A percentile compares a stretch with the other conserved stretches of the same genome.
These are phyloP conservation scores for Blastocladiella britannica DNA, from an alignment of 192 early-diverging fungal species.

Conservation along the genomic window DNA sequence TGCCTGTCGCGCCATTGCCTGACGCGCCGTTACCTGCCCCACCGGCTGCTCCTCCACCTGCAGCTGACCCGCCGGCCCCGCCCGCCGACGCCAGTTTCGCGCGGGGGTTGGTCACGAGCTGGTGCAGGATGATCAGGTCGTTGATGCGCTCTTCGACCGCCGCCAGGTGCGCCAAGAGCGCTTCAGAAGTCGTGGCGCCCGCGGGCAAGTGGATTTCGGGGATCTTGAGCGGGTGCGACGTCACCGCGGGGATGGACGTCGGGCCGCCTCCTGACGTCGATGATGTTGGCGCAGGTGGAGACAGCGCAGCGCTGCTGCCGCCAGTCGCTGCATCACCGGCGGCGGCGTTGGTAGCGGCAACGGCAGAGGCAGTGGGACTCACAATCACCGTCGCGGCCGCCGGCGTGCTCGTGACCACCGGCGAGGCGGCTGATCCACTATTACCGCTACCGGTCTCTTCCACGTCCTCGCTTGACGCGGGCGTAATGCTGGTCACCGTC, in stretches of 20 bases:
- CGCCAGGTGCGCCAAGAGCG: neutral
- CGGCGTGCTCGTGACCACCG: too few relatives aligned
- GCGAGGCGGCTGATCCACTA: too few relatives aligned
- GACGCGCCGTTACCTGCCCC: too few relatives aligned
- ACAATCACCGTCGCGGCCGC: too few relatives aligned
- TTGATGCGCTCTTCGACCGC: neutral
- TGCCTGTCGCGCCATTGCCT: too few relatives aligned
- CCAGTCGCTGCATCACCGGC: neutral
- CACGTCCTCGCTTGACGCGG: neutral
- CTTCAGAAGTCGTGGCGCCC: neutral
- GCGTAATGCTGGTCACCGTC: neutral
- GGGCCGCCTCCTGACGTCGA: neutral
- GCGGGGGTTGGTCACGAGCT: neutral
- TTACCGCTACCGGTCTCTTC: too few relatives aligned
- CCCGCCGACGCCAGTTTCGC: neutral
- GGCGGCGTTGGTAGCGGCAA: neutral
- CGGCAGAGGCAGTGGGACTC: neutral
- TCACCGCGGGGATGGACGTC: neutral
- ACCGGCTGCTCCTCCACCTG: neutral
- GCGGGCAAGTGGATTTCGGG: neutral
- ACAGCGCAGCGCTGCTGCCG: too few relatives aligned
- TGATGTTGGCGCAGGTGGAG: too few relatives aligned
- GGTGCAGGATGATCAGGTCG: neutral
- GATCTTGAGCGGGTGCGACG: neutral
- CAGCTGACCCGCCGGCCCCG: too few relatives aligned